These are phyloP conservation scores for Ceraceosorus guamensis DNA, from an alignment of 1,284 basidiomycete genomes.

Conservation along the genomic window DNA sequence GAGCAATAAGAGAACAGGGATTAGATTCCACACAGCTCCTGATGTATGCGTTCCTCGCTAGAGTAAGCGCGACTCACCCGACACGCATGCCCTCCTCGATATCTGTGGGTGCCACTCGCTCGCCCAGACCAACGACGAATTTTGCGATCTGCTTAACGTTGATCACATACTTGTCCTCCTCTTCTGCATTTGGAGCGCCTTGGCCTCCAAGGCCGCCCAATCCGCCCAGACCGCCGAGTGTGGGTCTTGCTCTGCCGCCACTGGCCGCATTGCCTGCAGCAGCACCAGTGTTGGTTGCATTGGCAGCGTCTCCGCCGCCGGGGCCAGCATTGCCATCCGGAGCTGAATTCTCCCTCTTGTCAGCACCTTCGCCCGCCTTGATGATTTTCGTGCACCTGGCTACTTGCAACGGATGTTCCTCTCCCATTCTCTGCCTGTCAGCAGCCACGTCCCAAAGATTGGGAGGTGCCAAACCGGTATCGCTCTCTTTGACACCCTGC, in stretches of 20 bases:
- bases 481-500: constrained; percentile 94
- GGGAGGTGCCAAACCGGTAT: constrained; percentile 91
- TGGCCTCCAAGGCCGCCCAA: constrained; percentile 30
- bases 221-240: constrained; percentile 21
- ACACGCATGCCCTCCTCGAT: constrained; percentile 99
- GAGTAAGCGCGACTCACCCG: constrained; percentile 59
- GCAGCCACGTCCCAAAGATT: constrained; percentile 77
- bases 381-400: constrained; percentile 99
- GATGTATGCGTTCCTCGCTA: too few species aligned
- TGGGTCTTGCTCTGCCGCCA: not conserved
- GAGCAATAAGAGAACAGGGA: not conserved
- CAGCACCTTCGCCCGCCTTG: constrained; percentile 52
- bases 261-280: not conserved
- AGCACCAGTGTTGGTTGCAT: not conserved
- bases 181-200: constrained; percentile 69
- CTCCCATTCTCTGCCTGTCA: constrained; percentile 68
- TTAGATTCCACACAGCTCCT: not conserved
- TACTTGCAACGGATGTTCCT: constrained; percentile 90
- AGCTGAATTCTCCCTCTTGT: not conserved
- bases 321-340: not conserved
- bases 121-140: constrained; percentile 94
- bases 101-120: constrained; percentile 92
- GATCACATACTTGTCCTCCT: constrained; percentile 94
- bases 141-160: constrained; percentile 99
- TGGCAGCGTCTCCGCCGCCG: constrained; percentile 8